phyloP scores from a whole-genome alignment of 345 rosid species.

The Lagerstroemia speciosa region DNA sequence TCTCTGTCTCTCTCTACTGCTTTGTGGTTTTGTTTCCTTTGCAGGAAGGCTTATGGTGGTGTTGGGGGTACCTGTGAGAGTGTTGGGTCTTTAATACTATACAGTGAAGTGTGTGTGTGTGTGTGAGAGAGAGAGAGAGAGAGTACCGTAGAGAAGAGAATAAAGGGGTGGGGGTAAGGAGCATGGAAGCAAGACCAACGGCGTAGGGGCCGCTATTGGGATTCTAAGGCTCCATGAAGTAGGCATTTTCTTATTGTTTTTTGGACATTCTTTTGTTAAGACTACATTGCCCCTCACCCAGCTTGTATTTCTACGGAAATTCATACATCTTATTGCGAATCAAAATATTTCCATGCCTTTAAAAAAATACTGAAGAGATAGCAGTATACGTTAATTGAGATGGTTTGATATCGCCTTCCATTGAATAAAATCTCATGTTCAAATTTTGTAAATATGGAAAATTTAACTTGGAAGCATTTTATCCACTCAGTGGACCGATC shows the following conservation, averaged over 20 bases:
- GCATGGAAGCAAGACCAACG: slow-evolving; percentile 53
- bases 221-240: slow-evolving; percentile 76
- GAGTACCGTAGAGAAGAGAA: background rate
- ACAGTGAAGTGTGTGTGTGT: too few species aligned
- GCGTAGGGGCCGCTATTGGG: slow-evolving; percentile 99
- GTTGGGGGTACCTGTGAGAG: slow-evolving; percentile 1
- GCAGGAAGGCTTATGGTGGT: background rate
- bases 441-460: too few species aligned
- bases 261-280: slow-evolving; percentile 3
- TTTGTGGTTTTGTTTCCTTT: background rate
- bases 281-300: slow-evolving; percentile 25
- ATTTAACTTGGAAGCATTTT: too few species aligned
- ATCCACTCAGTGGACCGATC: too few species aligned
- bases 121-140: slow-evolving; percentile 2
- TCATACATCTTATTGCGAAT: too few species aligned
- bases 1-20: background rate
- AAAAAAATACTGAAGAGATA: too few species aligned
- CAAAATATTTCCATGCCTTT: background rate
- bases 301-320: background rate
- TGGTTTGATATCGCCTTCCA: too few species aligned
- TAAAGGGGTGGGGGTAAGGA: background rate
- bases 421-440: too few species aligned
- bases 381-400: too few species aligned
- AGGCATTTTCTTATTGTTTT: slow-evolving; percentile 11
- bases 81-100: slow-evolving; percentile 3